A percentile compares a stretch with the other conserved stretches of the same genome.
phyloP scores from a whole-genome alignment of 352 stramenopile genomes.

The Pythium brachiatum region DNA sequence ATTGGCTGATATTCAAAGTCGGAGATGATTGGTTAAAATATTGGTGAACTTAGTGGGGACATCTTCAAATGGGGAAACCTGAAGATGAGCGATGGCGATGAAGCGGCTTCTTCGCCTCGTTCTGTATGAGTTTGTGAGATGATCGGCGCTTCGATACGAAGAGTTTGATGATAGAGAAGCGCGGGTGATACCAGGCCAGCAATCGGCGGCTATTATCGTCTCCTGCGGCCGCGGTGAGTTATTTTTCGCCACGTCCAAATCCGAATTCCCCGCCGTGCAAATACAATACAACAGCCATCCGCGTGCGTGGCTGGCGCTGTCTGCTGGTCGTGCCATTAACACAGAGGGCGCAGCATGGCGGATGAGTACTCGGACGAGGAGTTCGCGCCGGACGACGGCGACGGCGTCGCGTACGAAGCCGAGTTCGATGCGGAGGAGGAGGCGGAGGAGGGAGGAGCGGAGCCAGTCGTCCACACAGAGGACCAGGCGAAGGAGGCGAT shows the following conservation, averaged over 20 bases:
- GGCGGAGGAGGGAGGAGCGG: not conserved
- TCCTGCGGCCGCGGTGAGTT: not conserved
- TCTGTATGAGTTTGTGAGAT: too few species aligned
- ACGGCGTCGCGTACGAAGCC: slow-evolving; percentile 27
- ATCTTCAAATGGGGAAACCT: too few species aligned
- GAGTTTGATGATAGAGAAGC: too few species aligned
- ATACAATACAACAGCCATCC: too few species aligned
- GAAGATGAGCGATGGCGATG: too few species aligned
- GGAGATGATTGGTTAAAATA: slow-evolving; percentile 14
- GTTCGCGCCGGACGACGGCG: slow-evolving; percentile 32
- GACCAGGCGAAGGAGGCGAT: not conserved
- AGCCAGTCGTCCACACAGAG: not conserved
- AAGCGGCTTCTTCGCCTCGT: too few species aligned
- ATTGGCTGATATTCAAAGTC: slow-evolving; percentile 2
- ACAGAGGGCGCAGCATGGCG: slow-evolving; percentile 17
- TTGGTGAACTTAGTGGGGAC: slow-evolving; percentile 8
- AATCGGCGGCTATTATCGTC: not conserved
- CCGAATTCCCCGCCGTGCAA: not conserved
- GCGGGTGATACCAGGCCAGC: not conserved
- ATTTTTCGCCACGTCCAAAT: not conserved
- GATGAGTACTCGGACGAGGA: slow-evolving; percentile 59
- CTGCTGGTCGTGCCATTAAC: not conserved
- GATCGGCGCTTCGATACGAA: too few species aligned
- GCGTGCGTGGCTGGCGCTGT: not conserved
- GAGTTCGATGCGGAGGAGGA: slow-evolving; percentile 24